Evolutionary conservation across 2,329 filamentous ascomycete species (phyloP).

Genomic region (Fusarium sp.): DNA sequence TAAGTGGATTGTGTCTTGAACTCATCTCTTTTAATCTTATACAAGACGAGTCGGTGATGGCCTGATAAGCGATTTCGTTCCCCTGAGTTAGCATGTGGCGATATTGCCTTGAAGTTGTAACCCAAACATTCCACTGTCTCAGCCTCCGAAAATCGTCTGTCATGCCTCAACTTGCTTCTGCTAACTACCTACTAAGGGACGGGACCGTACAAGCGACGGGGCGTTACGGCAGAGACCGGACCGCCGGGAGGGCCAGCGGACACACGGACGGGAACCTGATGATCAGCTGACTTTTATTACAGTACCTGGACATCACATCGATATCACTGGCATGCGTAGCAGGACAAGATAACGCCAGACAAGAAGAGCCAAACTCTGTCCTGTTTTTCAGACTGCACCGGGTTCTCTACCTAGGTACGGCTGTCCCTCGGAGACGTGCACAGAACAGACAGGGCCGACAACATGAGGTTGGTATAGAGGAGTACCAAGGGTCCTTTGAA

Average conservation of each 20-base stretch:
- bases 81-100: slow-evolving; percentile 13
- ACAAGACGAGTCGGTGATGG: slow-evolving; percentile 1
- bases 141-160: slow-evolving; percentile 18
- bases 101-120: neutral
- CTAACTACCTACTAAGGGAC: neutral
- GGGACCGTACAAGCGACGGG: slow-evolving; percentile 1
- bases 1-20: slow-evolving; percentile 29
- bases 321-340: neutral
- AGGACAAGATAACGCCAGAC: neutral
- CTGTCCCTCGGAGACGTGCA: slow-evolving; percentile 30
- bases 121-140: slow-evolving; percentile 32
- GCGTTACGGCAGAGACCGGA: slow-evolving; percentile 33
- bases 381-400: slow-evolving; percentile 11
- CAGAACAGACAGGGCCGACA: slow-evolving; percentile 16
- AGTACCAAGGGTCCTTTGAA: slow-evolving; percentile 30
- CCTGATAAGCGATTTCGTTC: slow-evolving; percentile 7
- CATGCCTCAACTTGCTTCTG: slow-evolving; percentile 12
- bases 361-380: slow-evolving; percentile 5
- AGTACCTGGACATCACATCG: slow-evolving; percentile 1
- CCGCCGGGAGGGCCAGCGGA: slow-evolving; percentile 16
- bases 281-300: slow-evolving; percentile 1
- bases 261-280: neutral
- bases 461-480: slow-evolving; percentile 25
- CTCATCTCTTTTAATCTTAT: slow-evolving; percentile 26
- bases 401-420: slow-evolving; percentile 23